Base-by-base conservation (phyloP, 2,329 filamentous ascomycete species). In the Parastagonospora nodorum region DNA sequence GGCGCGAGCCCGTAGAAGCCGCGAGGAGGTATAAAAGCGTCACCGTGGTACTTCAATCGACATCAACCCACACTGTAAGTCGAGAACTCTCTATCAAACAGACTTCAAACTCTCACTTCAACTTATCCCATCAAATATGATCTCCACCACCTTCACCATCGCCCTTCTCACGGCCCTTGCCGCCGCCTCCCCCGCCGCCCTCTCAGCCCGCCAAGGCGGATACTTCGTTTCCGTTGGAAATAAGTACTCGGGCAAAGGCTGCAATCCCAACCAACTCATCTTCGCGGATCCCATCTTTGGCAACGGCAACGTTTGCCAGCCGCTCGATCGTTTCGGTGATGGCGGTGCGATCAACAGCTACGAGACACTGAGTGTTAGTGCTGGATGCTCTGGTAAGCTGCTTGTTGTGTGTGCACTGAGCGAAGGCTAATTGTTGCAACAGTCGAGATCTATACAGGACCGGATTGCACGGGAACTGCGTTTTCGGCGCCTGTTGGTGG, bases 211-310 rank as follows among this genome's bases (percentile, higher is more conserved):
- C 14, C 27, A 42, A 16, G 33, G 38, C n/a, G 56, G 56, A 9
- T 15, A n/a, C 30, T 59, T 42, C 40, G 40, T 48, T 12, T 45
- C 59, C 10, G 59, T 60, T 8, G 57, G 57, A 16, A 33, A 52
- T 15, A 43, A 52, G 19, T 62, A 62, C 48, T 47, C 39, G 14
- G 48, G 45, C 14, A 49, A 49, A 27, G 59, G 59, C 15, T 57
- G 59, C 42, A 56, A 45, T 1, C 9, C 29, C 14, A 36, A 36
- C 5, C 41, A 38, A 14, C 51, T 60, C 45, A 54, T 58, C 42
- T 57, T 52, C 40, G 50, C 35, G 2, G 59, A 62, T 32, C 59
- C 59, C 11, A 56, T 62, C 28, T 62, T 53, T 29, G 56, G 56
- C 14, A 45, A 45, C 9, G 50, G 44, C 11, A 60, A 58, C 27